Evolutionary conservation across 106 monocot species (phyloP), one percentile per base, ranked within the genome.

Genomic region (Platanthera zijinensis): DNA sequence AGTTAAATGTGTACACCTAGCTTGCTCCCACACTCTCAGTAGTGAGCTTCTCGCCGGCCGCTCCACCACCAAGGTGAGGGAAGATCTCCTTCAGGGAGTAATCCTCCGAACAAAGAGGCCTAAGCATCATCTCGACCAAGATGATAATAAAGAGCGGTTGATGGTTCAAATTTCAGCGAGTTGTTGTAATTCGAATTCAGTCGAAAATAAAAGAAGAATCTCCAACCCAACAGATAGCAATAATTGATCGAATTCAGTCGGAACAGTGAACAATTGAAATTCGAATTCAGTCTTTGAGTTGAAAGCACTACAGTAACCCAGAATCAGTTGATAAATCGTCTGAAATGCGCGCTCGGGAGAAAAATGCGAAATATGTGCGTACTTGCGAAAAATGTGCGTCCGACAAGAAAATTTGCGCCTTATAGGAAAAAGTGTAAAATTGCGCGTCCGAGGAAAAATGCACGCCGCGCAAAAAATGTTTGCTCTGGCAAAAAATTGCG

Each of bases 21-120:
- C 25, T 25, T 0, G 25, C 25, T 25, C 25, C 25, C 25, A 25
- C 25, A 25, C 25, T 25, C 0, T 25, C 25, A 25, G 78, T 88
- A 22, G 90, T 82, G 15, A 83, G 74, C 83, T 85, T 87, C 59
- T 91, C 90, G 0, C 83, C 83, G 5, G 69, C 71, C 10, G 30
- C 15, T 53, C 77, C 81, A 30, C 81, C 80, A 50, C 85, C 81
- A 14, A 53, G 90, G 87, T 76, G 79, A 21, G n/a, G 59, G 83
- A 72, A 64, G 2, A 69, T 78, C 78, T 69, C 67, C 78, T 78
- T 78, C 51, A 70, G 4, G 47, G 78, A 78, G 54, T 78, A 78
- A n/a, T 78, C 78, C 48, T 78, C 78, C 7, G 52, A 45, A 15
- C 69, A 70, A 70, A 70, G 70, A 52, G 73, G 73, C 54, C 78